Percentiles rank a stretch among this genome's conserved stretches.
Evolutionary conservation across 345 rosid species (phyloP).

Genomic region (Abelmoschus esculentus): DNA sequence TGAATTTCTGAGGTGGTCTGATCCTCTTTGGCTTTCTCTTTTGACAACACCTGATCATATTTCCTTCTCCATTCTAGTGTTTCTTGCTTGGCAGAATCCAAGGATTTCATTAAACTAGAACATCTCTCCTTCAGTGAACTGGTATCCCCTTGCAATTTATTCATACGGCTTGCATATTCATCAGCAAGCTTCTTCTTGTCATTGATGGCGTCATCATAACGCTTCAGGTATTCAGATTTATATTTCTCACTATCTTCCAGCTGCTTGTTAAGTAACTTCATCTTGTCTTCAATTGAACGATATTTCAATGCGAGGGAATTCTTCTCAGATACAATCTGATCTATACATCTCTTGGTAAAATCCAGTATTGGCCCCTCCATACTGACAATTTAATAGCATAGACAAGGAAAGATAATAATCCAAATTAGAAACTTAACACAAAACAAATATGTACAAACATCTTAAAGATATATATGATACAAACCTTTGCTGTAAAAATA

Average conservation of each 20-base stretch:
- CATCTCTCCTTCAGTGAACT: conserved; percentile 76
- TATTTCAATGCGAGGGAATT: conserved; percentile 69
- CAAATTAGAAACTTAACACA: conserved; percentile 4
- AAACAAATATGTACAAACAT: neutral
- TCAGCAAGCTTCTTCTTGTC: conserved; percentile 89
- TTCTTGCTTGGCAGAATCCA: conserved; percentile 75
- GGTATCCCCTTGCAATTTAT: conserved; percentile 65
- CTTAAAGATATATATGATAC: neutral
- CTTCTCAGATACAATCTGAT: conserved; percentile 77
- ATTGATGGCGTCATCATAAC: conserved; percentile 86
- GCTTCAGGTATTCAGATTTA: conserved; percentile 77
- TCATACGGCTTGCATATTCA: conserved; percentile 63
- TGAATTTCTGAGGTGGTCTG: conserved; percentile 68
- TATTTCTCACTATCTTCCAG: conserved; percentile 81
- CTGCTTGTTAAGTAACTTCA: conserved; percentile 66
- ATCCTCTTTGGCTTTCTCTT: conserved; percentile 73
- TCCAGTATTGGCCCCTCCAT: conserved; percentile 88
- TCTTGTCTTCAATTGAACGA: conserved; percentile 78
- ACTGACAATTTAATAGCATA: conserved; percentile 29
- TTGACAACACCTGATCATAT: conserved; percentile 53
- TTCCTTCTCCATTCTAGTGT: conserved; percentile 68
- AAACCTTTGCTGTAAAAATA: conserved; percentile 83
- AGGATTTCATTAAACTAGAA: conserved; percentile 57
- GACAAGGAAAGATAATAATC: neutral
- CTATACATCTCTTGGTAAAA: conserved; percentile 67